Conservation (phyloP, 176 grass and related monocot genomes). For the Rhynchospora tenuis region DNA sequence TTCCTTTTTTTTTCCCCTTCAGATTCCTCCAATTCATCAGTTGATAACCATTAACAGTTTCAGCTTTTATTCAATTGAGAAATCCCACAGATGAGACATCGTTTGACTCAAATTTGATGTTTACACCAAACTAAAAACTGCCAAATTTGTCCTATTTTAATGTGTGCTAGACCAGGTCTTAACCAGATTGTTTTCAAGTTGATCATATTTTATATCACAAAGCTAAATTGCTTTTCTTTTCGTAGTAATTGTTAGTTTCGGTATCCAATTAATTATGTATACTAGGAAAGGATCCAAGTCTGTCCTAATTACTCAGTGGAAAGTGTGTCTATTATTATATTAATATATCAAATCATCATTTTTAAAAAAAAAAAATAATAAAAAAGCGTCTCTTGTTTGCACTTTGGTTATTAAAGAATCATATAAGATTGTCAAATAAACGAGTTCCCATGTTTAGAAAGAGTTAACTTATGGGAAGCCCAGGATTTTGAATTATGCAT, state of each 20-base stretch:
- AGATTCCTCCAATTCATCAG: not conserved
- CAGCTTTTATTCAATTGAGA: not conserved
- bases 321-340: not conserved
- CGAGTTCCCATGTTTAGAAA: not conserved
- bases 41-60: not conserved
- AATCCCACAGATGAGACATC: not conserved
- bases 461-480: not conserved
- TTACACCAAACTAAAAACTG: not conserved
- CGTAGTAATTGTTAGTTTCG: not conserved
- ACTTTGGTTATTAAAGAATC: not conserved
- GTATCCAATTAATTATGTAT: not conserved
- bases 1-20: not conserved
- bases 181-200: not conserved
- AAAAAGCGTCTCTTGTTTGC: too few species aligned
- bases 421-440: not conserved
- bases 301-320: not conserved
- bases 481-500: not conserved
- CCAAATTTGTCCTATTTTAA: not conserved
- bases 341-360: not conserved
- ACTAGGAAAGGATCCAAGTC: not conserved
- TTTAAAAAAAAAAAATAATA: too few species aligned
- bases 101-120: not conserved
- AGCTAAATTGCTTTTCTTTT: not conserved
- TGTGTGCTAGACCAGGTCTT: not conserved
- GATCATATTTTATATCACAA: not conserved